Evolutionary conservation across 441 rosid species (phyloP).

Genomic region (Hypseocharis bilobata): DNA sequence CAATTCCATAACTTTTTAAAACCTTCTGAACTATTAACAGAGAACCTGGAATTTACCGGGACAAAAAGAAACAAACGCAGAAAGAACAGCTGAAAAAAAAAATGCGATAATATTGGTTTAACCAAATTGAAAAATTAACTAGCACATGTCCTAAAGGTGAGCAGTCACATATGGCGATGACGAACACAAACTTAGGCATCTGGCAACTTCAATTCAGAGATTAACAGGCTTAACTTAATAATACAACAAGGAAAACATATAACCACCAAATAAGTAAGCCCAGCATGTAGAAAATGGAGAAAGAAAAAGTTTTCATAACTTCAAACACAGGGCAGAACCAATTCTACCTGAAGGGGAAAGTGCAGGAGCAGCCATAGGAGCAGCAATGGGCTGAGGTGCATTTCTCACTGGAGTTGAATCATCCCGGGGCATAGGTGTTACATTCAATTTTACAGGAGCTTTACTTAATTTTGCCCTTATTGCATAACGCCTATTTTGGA

Average conservation of each 20-base stretch:
- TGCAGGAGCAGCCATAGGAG: slow-evolving; percentile 38
- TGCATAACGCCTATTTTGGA: slow-evolving; percentile 92
- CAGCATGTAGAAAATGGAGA: not conserved
- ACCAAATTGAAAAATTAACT: not conserved
- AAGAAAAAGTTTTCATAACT: slow-evolving; percentile 11
- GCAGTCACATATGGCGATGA: not conserved
- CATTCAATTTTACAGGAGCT: slow-evolving; percentile 68
- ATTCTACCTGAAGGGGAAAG: slow-evolving; percentile 52
- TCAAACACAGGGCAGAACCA: slow-evolving; percentile 14
- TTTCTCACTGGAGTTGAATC: slow-evolving; percentile 49
- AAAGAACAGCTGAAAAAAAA: too few relatives aligned
- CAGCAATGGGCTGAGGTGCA: slow-evolving; percentile 50
- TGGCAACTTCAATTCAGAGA: not conserved
- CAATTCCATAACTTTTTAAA: too few relatives aligned
- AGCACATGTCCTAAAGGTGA: not conserved
- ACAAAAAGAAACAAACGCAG: not conserved
- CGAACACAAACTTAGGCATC: not conserved
- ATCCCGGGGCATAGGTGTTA: slow-evolving; percentile 56
- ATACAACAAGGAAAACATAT: not conserved
- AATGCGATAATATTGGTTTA: not conserved
- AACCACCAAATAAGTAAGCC: not conserved
- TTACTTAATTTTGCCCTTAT: slow-evolving; percentile 71
- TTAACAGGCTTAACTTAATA: too few relatives aligned
- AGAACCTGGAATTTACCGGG: not conserved
- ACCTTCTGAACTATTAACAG: not conserved